These are phyloP conservation scores for Cornus suecica DNA, from an alignment of 148 eudicot genomes.

Conservation along the genomic window DNA sequence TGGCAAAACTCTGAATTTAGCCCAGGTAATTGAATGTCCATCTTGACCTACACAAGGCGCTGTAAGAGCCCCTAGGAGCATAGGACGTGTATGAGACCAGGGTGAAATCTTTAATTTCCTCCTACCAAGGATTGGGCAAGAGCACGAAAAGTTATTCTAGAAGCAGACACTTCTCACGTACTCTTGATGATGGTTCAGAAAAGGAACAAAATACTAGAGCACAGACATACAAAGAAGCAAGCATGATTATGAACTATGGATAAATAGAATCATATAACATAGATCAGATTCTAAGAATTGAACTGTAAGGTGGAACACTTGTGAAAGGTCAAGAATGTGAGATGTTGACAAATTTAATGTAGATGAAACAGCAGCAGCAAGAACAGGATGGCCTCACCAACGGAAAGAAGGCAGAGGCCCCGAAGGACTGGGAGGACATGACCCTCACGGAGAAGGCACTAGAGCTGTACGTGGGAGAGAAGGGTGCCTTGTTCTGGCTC, in stretches of 20 bases:
- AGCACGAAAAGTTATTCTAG: not conserved
- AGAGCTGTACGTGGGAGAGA: slow-evolving; percentile 77
- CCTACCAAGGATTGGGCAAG: not conserved
- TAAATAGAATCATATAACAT: not conserved
- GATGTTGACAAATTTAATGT: not conserved
- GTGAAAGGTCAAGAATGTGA: not conserved
- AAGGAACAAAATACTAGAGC: not conserved
- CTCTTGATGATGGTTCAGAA: not conserved
- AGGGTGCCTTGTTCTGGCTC: slow-evolving; percentile 70
- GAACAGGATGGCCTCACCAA: not conserved
- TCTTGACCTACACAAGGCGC: not conserved
- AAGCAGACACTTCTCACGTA: not conserved
- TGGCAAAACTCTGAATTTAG: not conserved
- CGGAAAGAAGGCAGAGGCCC: slow-evolving; percentile 13
- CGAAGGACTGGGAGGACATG: slow-evolving; percentile 79
- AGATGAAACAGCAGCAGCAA: not conserved
- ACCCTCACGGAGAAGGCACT: slow-evolving; percentile 54
- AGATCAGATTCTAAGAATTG: not conserved
- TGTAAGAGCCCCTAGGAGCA: not conserved
- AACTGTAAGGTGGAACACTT: not conserved
- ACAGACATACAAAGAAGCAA: not conserved
- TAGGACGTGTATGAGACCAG: not conserved
- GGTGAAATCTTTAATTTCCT: not conserved
- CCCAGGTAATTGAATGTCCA: not conserved
- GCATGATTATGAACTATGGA: not conserved